phyloP scores from a whole-genome alignment of 768 basidiomycete genomes.

The Phallus indusiatus region DNA sequence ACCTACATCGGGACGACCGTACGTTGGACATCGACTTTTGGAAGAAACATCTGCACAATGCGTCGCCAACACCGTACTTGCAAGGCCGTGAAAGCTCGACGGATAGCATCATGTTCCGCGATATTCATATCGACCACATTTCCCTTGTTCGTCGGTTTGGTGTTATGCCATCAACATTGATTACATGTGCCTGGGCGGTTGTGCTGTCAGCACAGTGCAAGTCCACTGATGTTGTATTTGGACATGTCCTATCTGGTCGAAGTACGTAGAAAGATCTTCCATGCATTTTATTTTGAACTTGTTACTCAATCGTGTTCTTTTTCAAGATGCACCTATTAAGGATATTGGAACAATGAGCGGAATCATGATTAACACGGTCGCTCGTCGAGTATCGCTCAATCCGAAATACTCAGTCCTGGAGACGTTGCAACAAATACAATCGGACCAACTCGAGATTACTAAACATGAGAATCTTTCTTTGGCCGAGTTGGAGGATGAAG shows the following conservation, averaged over 20 bases:
- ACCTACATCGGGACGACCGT: neutral
- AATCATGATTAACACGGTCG: neutral
- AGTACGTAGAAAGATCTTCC: no score
- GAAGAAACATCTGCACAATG: neutral
- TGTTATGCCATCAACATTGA: neutral
- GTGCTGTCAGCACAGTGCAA: neutral
- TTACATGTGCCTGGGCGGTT: neutral
- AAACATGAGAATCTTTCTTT: neutral
- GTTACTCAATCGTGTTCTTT: no score
- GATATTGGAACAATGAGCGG: neutral
- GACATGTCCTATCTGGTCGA: neutral
- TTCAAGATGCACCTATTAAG: neutral
- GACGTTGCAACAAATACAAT: neutral
- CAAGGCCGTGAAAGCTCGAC: neutral
- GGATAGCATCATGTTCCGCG: no score
- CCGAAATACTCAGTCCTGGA: neutral
- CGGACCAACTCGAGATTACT: neutral
- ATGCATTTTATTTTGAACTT: no score
- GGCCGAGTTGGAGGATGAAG: neutral
- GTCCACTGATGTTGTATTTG: neutral
- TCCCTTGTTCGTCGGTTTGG: neutral
- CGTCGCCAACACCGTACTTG: neutral
- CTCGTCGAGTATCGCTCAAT: neutral
- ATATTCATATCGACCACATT: neutral
- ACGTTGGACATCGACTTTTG: neutral